Base-by-base conservation (phyloP, 371 early-diverging fungal species). In the Rhizomucor miehei region DNA sequence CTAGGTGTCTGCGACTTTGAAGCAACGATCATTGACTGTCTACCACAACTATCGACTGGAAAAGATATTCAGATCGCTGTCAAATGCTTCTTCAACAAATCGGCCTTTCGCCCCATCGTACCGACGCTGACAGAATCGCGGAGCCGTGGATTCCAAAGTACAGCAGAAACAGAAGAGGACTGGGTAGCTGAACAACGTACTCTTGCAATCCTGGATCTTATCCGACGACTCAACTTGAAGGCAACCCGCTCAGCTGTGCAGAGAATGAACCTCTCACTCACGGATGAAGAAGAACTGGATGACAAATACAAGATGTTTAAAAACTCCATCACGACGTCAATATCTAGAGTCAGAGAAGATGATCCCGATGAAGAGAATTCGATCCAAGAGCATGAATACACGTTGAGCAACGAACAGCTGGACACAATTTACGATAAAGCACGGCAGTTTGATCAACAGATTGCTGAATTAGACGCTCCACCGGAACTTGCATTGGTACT, bases 341-440 rank as follows among this genome's bases (percentile, higher is more conserved):
- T 45, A 21, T 54, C 50, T 14, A 52, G 43, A n/a, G 57, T 39
- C 9, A 14, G 46, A 1, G 8, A 44, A 13, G 43, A 23, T 17
- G 41, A 44, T 10, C 52, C 52, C 0, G 57, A 54, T 1, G 52
- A 59, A 3, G 57, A 47, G 6, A 50, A 49, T 2, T 43, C 23
- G 1, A 56, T 56, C 12, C 63, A 67, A 14, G 62, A 61, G 13
- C 69, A 78, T 19, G 63, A 73, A n/a, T 77, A 75, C 12, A 79
- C 79, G 41, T 71, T 85, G 0, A 67, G 81, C 1, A 80, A 75
- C 52, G 75, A 75, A 45, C 81, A 85, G 25, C 56, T 89, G 40
- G 79, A 81, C 54, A 65, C 69, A 0, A 71, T 89, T 14, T 89
- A 87, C 54, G 78, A 76, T 41, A 82, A 83, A 55, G 84, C 87